Percentiles rank a stretch among this genome's conserved stretches.
Conservation (phyloP, 2,329 filamentous ascomycete genomes). For the Madurella mycetomatis region DNA sequence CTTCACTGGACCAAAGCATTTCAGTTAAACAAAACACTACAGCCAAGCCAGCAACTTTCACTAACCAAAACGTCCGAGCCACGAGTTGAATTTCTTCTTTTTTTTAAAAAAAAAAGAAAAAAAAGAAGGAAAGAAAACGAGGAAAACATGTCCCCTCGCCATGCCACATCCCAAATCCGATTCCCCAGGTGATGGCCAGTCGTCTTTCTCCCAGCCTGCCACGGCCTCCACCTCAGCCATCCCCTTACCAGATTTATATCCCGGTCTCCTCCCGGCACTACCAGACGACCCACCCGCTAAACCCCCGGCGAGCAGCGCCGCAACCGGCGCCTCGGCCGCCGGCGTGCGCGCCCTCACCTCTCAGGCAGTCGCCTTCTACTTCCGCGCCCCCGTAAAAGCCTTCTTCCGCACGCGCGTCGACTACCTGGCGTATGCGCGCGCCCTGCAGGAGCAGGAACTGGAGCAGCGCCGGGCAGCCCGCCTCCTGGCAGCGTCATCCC, state of each 20-base stretch:
- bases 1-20: too few species aligned
- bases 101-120: too few species aligned
- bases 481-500: background rate
- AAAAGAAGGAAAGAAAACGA: background rate
- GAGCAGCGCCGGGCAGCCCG: background rate
- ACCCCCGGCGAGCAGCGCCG: slow-evolving; percentile 29
- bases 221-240: background rate
- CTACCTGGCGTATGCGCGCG: slow-evolving; percentile 61
- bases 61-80: too few species aligned
- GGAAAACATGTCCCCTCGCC: slow-evolving; percentile 16
- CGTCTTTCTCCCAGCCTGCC: background rate
- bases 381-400: slow-evolving; percentile 83
- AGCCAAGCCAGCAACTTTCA: too few species aligned
- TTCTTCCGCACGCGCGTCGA: slow-evolving; percentile 90
- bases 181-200: slow-evolving; percentile 12
- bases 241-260: background rate
- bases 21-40: too few species aligned
- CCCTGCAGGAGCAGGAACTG: slow-evolving; percentile 44
- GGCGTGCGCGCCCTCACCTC: slow-evolving; percentile 78
- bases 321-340: slow-evolving; percentile 75
- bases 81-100: too few species aligned
- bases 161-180: slow-evolving; percentile 17
- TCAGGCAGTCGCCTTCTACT: slow-evolving; percentile 85
- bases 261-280: slow-evolving; percentile 21
- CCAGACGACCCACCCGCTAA: slow-evolving; percentile 20